Percentiles rank a stretch among this genome's conserved stretches.
Conservation (phyloP, 371 early-diverging fungal species). For the Amoeboaphelidium occidentale region DNA sequence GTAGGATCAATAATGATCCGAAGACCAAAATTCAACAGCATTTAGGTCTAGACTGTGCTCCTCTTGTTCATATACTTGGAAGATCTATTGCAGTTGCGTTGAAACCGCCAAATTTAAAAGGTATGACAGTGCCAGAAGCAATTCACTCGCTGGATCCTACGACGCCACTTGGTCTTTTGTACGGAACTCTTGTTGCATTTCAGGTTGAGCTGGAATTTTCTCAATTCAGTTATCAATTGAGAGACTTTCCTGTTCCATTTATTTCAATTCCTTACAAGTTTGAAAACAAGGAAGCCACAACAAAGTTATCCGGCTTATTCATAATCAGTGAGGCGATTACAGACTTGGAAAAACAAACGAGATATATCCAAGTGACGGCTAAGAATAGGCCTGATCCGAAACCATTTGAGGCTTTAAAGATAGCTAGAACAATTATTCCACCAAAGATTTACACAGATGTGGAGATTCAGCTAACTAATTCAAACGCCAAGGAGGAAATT, state of each 20-base stretch:
- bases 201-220: background rate
- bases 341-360: background rate
- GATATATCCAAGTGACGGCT: background rate
- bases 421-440: background rate
- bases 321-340: background rate
- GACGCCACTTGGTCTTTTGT: background rate
- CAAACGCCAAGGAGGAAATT: too few species aligned
- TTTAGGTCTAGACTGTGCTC: too few species aligned
- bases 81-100: too few species aligned
- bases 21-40: too few species aligned
- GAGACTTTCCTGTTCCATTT: background rate
- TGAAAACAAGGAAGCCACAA: background rate
- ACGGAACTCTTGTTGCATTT: background rate
- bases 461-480: background rate
- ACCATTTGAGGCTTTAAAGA: background rate
- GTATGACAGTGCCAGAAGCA: background rate
- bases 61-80: too few species aligned
- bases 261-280: too few species aligned
- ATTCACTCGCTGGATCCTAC: background rate
- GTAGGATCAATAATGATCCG: too few species aligned
- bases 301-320: background rate
- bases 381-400: background rate
- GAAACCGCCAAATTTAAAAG: background rate
- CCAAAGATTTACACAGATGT: background rate
- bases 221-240: background rate